phyloP scores from a whole-genome alignment of 129 eudicot species.

The Erigeron canadensis region DNA sequence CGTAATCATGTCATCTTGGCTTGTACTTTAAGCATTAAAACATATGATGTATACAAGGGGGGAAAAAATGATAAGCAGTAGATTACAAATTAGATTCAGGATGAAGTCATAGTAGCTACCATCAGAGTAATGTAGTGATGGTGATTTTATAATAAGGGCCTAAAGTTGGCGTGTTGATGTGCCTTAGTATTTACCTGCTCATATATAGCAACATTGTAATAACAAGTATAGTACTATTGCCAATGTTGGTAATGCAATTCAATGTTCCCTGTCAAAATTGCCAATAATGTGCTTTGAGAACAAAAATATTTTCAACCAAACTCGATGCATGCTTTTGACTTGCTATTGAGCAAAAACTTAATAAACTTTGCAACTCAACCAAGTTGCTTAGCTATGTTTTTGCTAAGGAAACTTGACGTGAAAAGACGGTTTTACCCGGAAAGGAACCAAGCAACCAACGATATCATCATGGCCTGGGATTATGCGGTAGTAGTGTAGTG shows the following conservation, averaged over 20 bases:
- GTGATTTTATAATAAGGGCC: neutral
- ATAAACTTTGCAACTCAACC: constrained; percentile 18
- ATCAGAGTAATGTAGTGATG: constrained; percentile 11
- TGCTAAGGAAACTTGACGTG: neutral
- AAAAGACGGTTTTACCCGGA: neutral
- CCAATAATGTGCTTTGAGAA: constrained; percentile 21
- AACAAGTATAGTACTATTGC: constrained; percentile 9
- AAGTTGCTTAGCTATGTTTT: constrained; percentile 24
- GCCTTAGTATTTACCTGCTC: constrained; percentile 17
- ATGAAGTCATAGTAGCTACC: constrained; percentile 21
- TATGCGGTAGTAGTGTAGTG: neutral
- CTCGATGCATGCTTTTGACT: constrained; percentile 30
- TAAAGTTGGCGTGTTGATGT: constrained; percentile 25
- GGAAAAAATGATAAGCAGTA: no score
- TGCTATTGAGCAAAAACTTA: neutral
- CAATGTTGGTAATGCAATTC: neutral
- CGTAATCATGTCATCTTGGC: constrained; percentile 14
- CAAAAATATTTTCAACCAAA: constrained; percentile 13
- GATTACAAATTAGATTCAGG: constrained; percentile 25
- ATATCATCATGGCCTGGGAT: neutral
- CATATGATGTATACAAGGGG: neutral
- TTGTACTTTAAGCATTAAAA: constrained; percentile 5
- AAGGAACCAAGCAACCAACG: neutral
- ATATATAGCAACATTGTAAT: constrained; percentile 23
- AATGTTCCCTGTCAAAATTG: constrained; percentile 17